Percentiles rank a stretch among this genome's conserved stretches.
phyloP scores from a whole-genome alignment of 1,139 yeast genomes.

The Sugiyamaella neomexicana region DNA sequence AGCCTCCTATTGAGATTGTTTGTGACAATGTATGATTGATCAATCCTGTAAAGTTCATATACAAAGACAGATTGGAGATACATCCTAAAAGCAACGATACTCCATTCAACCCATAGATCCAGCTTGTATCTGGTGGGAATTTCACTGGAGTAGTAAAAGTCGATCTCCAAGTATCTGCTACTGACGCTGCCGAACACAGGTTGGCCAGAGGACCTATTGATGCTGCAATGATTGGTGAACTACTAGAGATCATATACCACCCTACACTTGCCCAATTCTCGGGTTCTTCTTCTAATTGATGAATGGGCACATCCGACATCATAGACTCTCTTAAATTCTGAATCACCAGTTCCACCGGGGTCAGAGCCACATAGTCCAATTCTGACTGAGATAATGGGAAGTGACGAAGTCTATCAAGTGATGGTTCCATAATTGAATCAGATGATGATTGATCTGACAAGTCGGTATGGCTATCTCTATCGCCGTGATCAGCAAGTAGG shows the following conservation, averaged over 20 bases:
- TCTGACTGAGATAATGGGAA: slow-evolving; percentile 15
- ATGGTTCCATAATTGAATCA: neutral
- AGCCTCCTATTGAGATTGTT: slow-evolving; percentile 48
- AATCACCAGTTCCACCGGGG: slow-evolving; percentile 17
- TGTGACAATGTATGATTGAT: slow-evolving; percentile 61
- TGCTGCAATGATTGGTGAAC: slow-evolving; percentile 72
- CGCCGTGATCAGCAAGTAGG: too few relatives aligned
- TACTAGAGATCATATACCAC: slow-evolving; percentile 65
- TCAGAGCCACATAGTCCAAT: slow-evolving; percentile 13
- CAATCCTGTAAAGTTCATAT: slow-evolving; percentile 64
- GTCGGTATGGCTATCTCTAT: too few relatives aligned
- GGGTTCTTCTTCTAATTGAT: slow-evolving; percentile 17
- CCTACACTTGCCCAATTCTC: slow-evolving; percentile 19
- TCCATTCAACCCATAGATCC: slow-evolving; percentile 57
- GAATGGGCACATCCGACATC: slow-evolving; percentile 18
- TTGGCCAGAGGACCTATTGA: slow-evolving; percentile 78
- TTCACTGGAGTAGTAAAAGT: slow-evolving; percentile 29
- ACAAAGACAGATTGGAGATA: slow-evolving; percentile 61
- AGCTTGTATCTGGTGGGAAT: slow-evolving; percentile 40
- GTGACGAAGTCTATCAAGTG: neutral
- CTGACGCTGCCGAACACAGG: slow-evolving; percentile 66
- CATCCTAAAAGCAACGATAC: slow-evolving; percentile 64
- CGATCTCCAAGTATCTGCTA: slow-evolving; percentile 68
- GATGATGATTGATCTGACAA: neutral
- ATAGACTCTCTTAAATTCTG: slow-evolving; percentile 17